phyloP scores from a whole-genome alignment of 768 basidiomycete species.

The Lactarius sanguifluus region DNA sequence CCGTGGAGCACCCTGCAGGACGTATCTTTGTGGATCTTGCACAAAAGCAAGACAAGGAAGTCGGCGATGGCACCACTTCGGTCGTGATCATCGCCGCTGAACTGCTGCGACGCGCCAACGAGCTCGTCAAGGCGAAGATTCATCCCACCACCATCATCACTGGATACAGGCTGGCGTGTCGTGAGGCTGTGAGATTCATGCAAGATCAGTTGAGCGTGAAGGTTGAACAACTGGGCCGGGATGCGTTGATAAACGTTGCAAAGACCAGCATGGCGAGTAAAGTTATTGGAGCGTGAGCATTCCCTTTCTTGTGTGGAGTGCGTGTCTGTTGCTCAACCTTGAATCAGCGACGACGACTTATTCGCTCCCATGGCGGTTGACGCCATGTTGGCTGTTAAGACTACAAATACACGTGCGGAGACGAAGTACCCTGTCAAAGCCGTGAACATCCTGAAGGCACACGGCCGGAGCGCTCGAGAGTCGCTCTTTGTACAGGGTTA shows the following conservation, averaged over 20 bases:
- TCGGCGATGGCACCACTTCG: conserved; percentile 98
- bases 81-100: conserved; percentile 99
- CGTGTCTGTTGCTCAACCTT: conserved; percentile 14
- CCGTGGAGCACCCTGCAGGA: conserved; percentile 96
- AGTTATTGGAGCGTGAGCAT: conserved; percentile 89
- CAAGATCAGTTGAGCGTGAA: conserved; percentile 95
- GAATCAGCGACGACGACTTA: conserved; percentile 85
- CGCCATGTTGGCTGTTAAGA: conserved; percentile 96
- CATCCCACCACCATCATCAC: conserved; percentile 99
- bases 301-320: conserved; percentile 8
- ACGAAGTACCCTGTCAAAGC: conserved; percentile 99
- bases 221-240: conserved; percentile 88
- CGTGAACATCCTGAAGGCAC: conserved; percentile 97
- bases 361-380: conserved; percentile 99
- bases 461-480: conserved; percentile 93
- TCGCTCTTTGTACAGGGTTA: conserved; percentile 95
- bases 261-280: conserved; percentile 99
- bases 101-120: conserved; percentile 92
- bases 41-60: conserved; percentile 99
- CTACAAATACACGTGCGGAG: conserved; percentile 90
- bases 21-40: conserved; percentile 97
- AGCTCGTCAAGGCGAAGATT: conserved; percentile 96
- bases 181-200: conserved; percentile 97
- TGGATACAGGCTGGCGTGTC: conserved; percentile 94
- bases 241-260: conserved; percentile 91